Conservation (phyloP, 2,329 filamentous ascomycete species). For the Setomelanomma holmii region DNA sequence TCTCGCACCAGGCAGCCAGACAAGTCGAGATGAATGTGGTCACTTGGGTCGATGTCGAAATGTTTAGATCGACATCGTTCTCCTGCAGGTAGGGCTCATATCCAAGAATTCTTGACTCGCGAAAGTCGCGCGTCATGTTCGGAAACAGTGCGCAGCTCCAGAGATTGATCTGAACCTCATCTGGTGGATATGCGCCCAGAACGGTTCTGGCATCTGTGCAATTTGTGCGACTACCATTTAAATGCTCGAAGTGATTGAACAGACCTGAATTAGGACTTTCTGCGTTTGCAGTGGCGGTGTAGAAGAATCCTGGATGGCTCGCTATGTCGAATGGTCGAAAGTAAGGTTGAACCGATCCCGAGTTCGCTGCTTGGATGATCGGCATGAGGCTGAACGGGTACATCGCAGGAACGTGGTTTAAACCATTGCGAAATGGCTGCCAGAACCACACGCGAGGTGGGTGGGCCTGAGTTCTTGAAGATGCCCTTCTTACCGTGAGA, state of each 20-base stretch:
- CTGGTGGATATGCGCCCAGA: neutral
- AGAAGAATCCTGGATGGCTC: neutral
- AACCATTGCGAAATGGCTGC: neutral
- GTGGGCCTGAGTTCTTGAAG: no score
- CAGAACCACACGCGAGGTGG: no score
- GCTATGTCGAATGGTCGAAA: neutral
- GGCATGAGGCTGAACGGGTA: slow-evolving; percentile 1
- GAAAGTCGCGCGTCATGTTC: slow-evolving; percentile 2
- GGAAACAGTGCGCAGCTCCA: slow-evolving; percentile 9
- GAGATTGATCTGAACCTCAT: neutral
- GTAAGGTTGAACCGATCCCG: neutral
- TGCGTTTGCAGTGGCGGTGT: neutral
- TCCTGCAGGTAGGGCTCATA: neutral
- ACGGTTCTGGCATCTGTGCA: neutral
- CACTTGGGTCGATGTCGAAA: neutral
- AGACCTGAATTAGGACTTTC: neutral
- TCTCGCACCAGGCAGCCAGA: slow-evolving; percentile 4
- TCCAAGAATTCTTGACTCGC: neutral
- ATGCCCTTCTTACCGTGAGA: no score
- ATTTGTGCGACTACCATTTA: neutral
- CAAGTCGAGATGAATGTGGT: slow-evolving; percentile 6
- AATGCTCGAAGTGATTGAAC: neutral
- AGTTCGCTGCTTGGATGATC: neutral
- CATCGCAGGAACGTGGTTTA: neutral
- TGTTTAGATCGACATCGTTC: neutral